These are phyloP conservation scores for Verticillium isaacii DNA, from an alignment of 2,329 filamentous ascomycete genomes.

Conservation along the genomic window DNA sequence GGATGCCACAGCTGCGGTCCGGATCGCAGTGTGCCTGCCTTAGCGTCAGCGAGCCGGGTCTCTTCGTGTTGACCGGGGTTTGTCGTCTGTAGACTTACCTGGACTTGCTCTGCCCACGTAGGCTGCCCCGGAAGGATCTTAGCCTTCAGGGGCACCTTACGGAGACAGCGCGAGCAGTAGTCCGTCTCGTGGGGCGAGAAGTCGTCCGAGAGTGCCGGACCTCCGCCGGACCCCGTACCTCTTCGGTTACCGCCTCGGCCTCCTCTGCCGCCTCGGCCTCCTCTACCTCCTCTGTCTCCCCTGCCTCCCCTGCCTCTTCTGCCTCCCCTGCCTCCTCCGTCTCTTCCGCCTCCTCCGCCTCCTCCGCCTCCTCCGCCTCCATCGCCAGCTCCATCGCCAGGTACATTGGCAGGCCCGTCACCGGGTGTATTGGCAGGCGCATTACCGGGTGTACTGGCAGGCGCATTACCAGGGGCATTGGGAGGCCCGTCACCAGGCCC, in stretches of 20 bases:
- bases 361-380: too few relatives aligned
- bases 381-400: too few relatives aligned
- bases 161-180: slow-evolving; percentile 23
- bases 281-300: too few relatives aligned
- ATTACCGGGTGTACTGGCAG: too few relatives aligned
- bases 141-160: slow-evolving; percentile 6
- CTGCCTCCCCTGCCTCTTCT: too few relatives aligned
- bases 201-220: not conserved
- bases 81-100: slow-evolving; percentile 6
- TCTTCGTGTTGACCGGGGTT: not conserved
- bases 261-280: not conserved
- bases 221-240: not conserved
- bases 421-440: too few relatives aligned
- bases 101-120: slow-evolving; percentile 5
- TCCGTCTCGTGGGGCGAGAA: slow-evolving; percentile 21
- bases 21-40: slow-evolving; percentile 11
- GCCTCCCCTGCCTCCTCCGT: too few relatives aligned
- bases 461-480: too few relatives aligned
- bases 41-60: not conserved
- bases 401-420: too few relatives aligned
- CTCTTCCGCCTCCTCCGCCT: too few relatives aligned
- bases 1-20: slow-evolving; percentile 9
- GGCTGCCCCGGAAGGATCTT: slow-evolving; percentile 2
- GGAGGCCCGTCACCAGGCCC: too few relatives aligned
- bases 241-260: not conserved